phyloP scores from a whole-genome alignment of 2,329 filamentous ascomycete species.

The Achaetomium macrosporum region DNA sequence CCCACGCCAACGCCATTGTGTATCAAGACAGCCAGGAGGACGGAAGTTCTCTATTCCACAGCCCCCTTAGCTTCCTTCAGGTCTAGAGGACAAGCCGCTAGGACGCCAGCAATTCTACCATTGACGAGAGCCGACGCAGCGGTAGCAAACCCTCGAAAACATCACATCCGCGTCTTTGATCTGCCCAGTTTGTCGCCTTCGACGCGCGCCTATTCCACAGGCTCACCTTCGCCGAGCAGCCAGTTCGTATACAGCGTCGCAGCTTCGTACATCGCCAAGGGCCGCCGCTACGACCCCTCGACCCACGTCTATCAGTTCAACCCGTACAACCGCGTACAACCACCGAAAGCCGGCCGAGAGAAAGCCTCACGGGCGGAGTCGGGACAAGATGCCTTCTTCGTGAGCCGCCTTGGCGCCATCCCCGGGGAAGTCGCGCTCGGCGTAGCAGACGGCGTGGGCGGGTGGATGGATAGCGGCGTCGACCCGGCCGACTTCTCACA shows the following conservation, averaged over 20 bases:
- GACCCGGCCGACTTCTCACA: conserved; percentile 96
- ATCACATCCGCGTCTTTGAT: background rate
- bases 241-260: conserved; percentile 63
- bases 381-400: conserved; percentile 96
- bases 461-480: conserved; percentile 87
- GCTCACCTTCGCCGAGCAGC: background rate
- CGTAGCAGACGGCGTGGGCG: conserved; percentile 90
- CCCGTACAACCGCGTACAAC: conserved; percentile 54
- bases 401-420: conserved; percentile 68
- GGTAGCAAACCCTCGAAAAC: background rate
- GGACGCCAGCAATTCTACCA: background rate
- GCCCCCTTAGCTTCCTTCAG: conserved; percentile 3
- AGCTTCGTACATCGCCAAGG: conserved; percentile 70
- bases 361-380: conserved; percentile 64
- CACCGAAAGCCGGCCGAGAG: conserved; percentile 41
- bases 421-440: conserved; percentile 69
- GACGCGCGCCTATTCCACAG: conserved; percentile 7
- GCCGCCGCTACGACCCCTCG: conserved; percentile 60
- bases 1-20: conserved; percentile 5
- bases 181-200: background rate
- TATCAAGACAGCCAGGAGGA: background rate
- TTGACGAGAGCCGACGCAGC: background rate
- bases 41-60: background rate
- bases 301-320: conserved; percentile 69
- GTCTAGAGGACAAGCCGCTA: background rate